phyloP scores from a whole-genome alignment of 768 basidiomycete genomes.

The Kwoniella mangroviensis region DNA sequence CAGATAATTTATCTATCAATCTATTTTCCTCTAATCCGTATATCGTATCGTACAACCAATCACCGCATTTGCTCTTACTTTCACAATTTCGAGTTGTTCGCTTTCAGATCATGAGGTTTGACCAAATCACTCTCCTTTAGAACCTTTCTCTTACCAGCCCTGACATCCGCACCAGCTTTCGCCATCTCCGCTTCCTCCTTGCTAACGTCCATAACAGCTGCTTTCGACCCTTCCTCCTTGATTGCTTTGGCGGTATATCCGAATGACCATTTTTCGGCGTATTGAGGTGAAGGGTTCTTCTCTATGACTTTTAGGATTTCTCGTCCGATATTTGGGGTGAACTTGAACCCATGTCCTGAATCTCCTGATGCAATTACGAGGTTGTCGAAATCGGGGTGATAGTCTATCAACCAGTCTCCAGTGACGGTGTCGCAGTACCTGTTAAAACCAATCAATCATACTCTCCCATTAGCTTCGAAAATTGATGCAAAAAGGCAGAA shows the following conservation, averaged over 20 bases:
- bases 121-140: conserved; percentile 49
- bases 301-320: conserved; percentile 76
- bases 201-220: conserved; percentile 9
- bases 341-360: conserved; percentile 68
- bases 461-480: not conserved
- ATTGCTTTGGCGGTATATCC: conserved; percentile 41
- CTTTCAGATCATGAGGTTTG: conserved; percentile 39
- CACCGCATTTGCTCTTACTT: not conserved
- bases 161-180: conserved; percentile 42
- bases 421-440: conserved; percentile 91
- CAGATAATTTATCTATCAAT: not conserved
- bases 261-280: conserved; percentile 69
- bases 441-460: not conserved
- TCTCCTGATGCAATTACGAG: conserved; percentile 84
- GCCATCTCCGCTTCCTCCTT: conserved; percentile 11
- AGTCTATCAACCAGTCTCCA: conserved; percentile 87
- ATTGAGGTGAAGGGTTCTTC: conserved; percentile 64
- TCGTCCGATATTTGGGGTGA: conserved; percentile 80
- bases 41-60: not conserved
- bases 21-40: not conserved
- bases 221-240: conserved; percentile 13
- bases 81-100: conserved; percentile 5
- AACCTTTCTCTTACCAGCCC: conserved; percentile 35
- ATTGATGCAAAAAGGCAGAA: not conserved
- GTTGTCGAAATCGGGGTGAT: conserved; percentile 63